Evolutionary conservation across 2,329 filamentous ascomycete species (phyloP), one percentile per base, ranked within the genome.

Genomic region (Bipolaris sorokiniana): DNA sequence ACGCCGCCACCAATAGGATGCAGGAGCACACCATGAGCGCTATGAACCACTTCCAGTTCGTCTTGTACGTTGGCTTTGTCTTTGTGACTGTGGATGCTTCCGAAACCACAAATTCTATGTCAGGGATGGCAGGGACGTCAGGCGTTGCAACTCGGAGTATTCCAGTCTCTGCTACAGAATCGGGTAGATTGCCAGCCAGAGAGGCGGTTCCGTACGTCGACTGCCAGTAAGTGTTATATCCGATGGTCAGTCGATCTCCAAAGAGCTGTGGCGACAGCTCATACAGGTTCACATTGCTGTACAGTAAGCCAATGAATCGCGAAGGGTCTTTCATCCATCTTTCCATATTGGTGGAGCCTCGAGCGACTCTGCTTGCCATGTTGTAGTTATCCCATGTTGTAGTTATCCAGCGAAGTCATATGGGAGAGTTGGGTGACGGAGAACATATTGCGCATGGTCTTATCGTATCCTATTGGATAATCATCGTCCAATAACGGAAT

Each of bases 141-240:
- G 28, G 10, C 28, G 28, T 31, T 31, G 28, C 9, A 4, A 1
- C 28, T 31, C 10, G 2, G 9, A 31, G 9, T 11, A 31, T 1
- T 31, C 52, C 61, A 4, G 54, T 62, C 3, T 59, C 34, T 0
- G 59, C 63, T 10, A 71, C 53, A 20, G 67, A 69, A 11, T 49
- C 28, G 2, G 67, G 65, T 9, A 73, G 44, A 36, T 66, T 64
- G 1, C 68, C 66, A 2, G 62, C 64, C 1, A 72, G 41, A 3
- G 66, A 61, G 15, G 50, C 51, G 6, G 67, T 65, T 7, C 64
- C 70, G 50, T 67, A 74, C 10, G 70, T 70, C 2, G 64, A 62
- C 20, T 72, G 70, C 34, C 62, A 70, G 42, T 72, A 74, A 0
- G 67, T 65, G 18, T 72, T 73, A 51, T 63, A 66, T 1, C 72